Base-by-base conservation (phyloP, 441 rosid genomes). In the Adansonia madagascariensis region DNA sequence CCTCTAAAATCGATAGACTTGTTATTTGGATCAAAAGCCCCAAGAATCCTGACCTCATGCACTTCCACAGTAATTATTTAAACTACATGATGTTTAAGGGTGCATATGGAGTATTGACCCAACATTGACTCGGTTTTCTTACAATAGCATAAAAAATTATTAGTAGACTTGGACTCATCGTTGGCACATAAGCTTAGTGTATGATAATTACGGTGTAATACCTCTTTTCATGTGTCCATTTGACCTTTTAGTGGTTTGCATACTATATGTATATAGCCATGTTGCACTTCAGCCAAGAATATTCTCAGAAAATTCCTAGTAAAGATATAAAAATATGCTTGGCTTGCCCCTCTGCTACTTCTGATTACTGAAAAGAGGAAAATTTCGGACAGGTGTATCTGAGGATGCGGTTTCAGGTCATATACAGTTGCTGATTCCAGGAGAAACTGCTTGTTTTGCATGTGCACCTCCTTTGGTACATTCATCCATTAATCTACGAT, bases 341-440 rank as follows among this genome's bases (percentile, higher is more conserved):
- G 52, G 61, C 7, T 75, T 46, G 17, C 47, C 39, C 35, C 39
- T 72, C 75, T 27, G 46, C 24, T 52, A 64, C n/a, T 55, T 20
- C 68, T 71, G n/a, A 66, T 82, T 41, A 78, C 74, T 71, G 35
- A 79, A 55, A 78, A 52, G 69, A 70, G 69, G 59, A 46, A 61
- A 52, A 15, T 60, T 77, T 18, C 84, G 80, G 80, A 66, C 92
- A 94, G 99, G 97, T 86, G 99, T 95, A 66, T 94, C 99, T 49
- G 98, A 96, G 86, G 99, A 94, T 88, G 98, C 98, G 60, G 98
- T 96, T 78, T 96, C 98, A 61, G 98, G 97, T 85, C 98, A 94
- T 82, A 94, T 95, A 86, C 99, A 94, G 80, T 85, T 94, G 81
- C 82, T 96, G 82, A 86, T 94, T 87, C 97, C 98, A 0, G 97